phyloP scores from a whole-genome alignment of 768 basidiomycete species.

The Clavulina sp. region DNA sequence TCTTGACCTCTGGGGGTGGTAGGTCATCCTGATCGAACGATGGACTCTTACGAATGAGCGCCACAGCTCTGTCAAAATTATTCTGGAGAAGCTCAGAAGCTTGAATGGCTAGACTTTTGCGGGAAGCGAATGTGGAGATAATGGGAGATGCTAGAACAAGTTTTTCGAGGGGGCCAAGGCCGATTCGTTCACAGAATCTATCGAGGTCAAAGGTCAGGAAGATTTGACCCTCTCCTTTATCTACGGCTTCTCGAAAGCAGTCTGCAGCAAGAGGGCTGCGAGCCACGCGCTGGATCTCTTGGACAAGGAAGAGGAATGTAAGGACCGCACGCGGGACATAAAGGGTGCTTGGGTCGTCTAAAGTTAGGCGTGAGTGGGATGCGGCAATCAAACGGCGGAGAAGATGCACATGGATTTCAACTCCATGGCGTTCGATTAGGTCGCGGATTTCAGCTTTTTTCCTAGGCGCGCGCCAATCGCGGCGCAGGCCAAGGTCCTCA shows the following conservation, averaged over 20 bases:
- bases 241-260: constrained; percentile 77
- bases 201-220: constrained; percentile 71
- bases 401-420: constrained; percentile 95
- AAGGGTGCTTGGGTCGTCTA: constrained; percentile 34
- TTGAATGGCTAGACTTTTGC: constrained; percentile 38
- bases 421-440: constrained; percentile 86
- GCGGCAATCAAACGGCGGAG: constrained; percentile 88
- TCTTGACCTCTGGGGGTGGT: constrained; percentile 51
- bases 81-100: constrained; percentile 51
- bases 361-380: constrained; percentile 52
- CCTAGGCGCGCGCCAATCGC: too few species aligned
- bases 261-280: constrained; percentile 81
- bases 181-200: constrained; percentile 67
- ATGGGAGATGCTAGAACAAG: constrained; percentile 63
- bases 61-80: constrained; percentile 64
- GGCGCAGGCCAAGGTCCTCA: too few species aligned
- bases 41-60: constrained; percentile 59
- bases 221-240: constrained; percentile 69
- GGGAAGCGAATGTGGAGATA: constrained; percentile 37
- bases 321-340: constrained; percentile 62
- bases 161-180: constrained; percentile 61
- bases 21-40: constrained; percentile 72
- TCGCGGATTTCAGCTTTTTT: constrained; percentile 90
- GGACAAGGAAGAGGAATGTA: constrained; percentile 68
- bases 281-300: constrained; percentile 76